phyloP scores from a whole-genome alignment of 2,329 filamentous ascomycete species.

The Pseudodiploospora longispora region DNA sequence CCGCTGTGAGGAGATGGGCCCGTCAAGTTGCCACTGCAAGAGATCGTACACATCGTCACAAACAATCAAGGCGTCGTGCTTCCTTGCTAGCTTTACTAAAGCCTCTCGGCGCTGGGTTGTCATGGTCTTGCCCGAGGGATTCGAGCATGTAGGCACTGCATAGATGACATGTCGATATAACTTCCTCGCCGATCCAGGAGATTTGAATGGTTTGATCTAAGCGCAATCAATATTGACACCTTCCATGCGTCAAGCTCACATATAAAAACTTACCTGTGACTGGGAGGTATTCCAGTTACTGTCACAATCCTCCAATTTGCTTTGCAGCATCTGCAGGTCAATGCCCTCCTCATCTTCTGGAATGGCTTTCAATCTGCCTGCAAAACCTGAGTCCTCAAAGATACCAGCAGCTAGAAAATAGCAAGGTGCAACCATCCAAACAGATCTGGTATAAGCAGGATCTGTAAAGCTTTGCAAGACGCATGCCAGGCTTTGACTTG shows the following conservation, averaged over 20 bases:
- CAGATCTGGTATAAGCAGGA: conserved; percentile 60
- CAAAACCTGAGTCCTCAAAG: conserved; percentile 73
- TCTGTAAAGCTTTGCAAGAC: conserved; percentile 76
- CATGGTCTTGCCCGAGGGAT: conserved; percentile 82
- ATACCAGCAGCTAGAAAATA: conserved; percentile 83
- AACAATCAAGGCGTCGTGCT: conserved; percentile 74
- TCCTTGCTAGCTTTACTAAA: conserved; percentile 68
- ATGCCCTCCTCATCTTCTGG: conserved; percentile 73
- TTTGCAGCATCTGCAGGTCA: conserved; percentile 48
- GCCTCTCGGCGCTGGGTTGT: conserved; percentile 55
- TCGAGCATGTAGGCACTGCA: conserved; percentile 78
- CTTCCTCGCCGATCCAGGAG: conserved; percentile 54
- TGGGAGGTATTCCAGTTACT: no score
- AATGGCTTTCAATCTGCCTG: conserved; percentile 56
- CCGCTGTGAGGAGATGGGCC: conserved; percentile 21
- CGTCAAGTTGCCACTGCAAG: conserved; percentile 62
- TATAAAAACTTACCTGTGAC: no score
- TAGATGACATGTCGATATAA: conserved; percentile 86
- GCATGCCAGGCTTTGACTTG: conserved; percentile 72
- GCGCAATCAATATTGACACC: no score
- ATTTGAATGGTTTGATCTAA: conserved; percentile 41
- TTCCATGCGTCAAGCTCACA: no score
- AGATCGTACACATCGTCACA: conserved; percentile 94
- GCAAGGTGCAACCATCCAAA: conserved; percentile 76
- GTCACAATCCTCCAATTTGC: conserved; percentile 19